Evolutionary conservation across 768 basidiomycete species (phyloP), one percentile per base, ranked within the genome.

Genomic region (Amanita subjunquillea): DNA sequence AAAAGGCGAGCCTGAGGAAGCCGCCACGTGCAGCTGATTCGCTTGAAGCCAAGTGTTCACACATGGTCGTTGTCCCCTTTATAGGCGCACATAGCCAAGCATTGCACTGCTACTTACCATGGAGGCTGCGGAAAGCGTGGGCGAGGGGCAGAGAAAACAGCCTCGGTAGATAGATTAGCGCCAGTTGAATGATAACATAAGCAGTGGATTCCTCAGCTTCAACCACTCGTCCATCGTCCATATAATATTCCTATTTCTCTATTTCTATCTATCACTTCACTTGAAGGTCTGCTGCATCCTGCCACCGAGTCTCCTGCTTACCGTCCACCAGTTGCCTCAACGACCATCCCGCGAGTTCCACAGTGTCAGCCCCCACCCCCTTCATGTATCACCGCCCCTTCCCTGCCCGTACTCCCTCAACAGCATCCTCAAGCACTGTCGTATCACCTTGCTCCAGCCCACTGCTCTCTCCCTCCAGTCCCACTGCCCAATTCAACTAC

Each of bases 1-100:
- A 76, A 73, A 91, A 91, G 87, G 87, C 87, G 87, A 91, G 87
- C 78, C 87, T 86, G 87, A 90, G 68, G 48, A 22, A 12, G 8
- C 38, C 25, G 22, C n/a, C 46, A 27, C 27, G 27, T 46, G 46
- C 46, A 25, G 4, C 37, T 50, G 13, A 22, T n/a, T 17, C 17
- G 17, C 17, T 17, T 17, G 32, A 34, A 1, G 12, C 13, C 2
- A 13, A 13, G 34, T 13, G 4, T 12, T 32, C 10, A 32, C 10
- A 12, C 10, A 12, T 32, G 27, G 27, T 5, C 27, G 6, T 32
- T 32, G 32, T 32, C 32, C 10, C 10, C 9, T 32, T 32, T 32
- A 30, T 30, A 32, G 27, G 27, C 27, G 27, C 27, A 17, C 17
- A 29, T 29, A 29, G 27, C 27, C 27, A 29, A 29, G 27, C 27